These are phyloP conservation scores for Fallopia convolvulus DNA, from an alignment of 148 eudicot species.

Conservation along the genomic window DNA sequence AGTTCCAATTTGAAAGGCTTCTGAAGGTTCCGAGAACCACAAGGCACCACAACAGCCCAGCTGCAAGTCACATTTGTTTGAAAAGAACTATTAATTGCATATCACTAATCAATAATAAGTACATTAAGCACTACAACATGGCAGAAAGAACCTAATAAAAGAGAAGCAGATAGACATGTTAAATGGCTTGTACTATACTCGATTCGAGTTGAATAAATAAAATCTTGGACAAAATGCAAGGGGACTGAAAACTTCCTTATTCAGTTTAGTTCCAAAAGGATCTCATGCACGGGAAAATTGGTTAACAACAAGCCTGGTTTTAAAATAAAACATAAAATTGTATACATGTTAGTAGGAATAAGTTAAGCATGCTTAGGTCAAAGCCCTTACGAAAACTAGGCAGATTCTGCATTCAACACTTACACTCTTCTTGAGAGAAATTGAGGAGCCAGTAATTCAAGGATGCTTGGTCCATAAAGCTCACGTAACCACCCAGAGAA, in stretches of 20 bases:
- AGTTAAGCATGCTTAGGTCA: too few species aligned
- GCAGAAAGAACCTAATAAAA: neutral
- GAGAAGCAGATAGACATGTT: neutral
- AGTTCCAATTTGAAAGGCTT: conserved; percentile 94
- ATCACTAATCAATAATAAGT: neutral
- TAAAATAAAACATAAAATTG: neutral
- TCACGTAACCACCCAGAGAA: conserved; percentile 96
- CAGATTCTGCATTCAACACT: conserved; percentile 20
- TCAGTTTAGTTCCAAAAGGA: neutral
- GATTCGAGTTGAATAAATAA: neutral
- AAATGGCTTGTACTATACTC: neutral
- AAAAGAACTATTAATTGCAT: neutral
- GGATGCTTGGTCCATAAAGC: conserved; percentile 75
- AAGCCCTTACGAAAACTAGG: neutral
- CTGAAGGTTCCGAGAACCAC: conserved; percentile 64
- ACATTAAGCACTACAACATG: neutral
- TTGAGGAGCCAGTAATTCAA: conserved; percentile 79
- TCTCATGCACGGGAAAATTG: neutral
- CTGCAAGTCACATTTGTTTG: conserved; percentile 31
- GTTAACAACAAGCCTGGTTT: neutral
- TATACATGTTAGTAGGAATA: neutral
- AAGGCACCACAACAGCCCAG: conserved; percentile 81
- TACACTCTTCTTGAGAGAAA: conserved; percentile 81
- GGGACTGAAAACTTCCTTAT: neutral
- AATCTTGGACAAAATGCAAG: neutral